Conservation (phyloP, 129 eudicot genomes). For the sunflower (Helianthus annuus) region DNA sequence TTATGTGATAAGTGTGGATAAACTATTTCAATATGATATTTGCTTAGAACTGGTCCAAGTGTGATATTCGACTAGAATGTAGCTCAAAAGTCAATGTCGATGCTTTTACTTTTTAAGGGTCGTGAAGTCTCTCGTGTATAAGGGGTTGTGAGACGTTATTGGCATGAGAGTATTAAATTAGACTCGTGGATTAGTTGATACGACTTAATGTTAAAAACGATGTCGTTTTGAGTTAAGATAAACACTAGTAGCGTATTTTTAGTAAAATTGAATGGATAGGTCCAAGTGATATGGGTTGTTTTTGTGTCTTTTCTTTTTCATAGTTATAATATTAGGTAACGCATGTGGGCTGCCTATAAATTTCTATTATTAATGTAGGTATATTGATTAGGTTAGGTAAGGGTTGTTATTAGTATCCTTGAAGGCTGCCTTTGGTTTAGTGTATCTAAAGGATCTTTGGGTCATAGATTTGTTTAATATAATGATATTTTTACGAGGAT, state of each 20-base stretch:
- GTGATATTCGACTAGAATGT: background rate
- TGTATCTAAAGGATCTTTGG: slow-evolving; percentile 6
- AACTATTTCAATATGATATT: no score
- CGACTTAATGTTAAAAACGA: background rate
- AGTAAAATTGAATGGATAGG: slow-evolving; percentile 21
- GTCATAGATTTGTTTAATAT: background rate
- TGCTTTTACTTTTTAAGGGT: background rate
- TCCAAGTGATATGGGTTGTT: slow-evolving; percentile 28
- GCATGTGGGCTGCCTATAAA: slow-evolving; percentile 34
- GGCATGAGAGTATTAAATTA: background rate
- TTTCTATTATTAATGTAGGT: slow-evolving; percentile 6
- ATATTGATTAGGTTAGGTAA: slow-evolving; percentile 33
- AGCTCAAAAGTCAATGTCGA: background rate
- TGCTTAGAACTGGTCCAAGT: no score
- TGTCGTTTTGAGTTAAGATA: background rate
- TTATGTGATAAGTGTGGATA: background rate
- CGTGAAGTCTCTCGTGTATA: background rate
- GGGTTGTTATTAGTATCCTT: slow-evolving; percentile 17
- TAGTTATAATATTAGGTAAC: slow-evolving; percentile 20
- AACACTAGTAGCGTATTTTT: background rate
- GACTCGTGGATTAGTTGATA: background rate
- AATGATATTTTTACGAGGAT: background rate
- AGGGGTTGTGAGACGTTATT: background rate
- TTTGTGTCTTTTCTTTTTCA: slow-evolving; percentile 21
- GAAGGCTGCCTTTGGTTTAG: slow-evolving; percentile 19